A percentile compares a stretch with the other conserved stretches of the same genome.
Evolutionary conservation across 495 filamentous ascomycete species (phyloP).

Genomic region (Penicillium arizonense): DNA sequence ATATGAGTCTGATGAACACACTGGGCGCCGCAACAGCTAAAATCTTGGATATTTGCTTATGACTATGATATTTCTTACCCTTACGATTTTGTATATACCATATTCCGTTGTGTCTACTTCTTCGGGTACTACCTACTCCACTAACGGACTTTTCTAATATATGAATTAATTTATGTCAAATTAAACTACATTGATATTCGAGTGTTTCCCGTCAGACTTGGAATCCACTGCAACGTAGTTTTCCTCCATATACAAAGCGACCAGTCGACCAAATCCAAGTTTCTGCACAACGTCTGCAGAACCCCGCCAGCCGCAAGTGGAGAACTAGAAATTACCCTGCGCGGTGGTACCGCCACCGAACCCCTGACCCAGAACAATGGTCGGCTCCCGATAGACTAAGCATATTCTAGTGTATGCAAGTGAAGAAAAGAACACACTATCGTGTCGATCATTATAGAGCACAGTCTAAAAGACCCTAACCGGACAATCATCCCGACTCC

Average conservation of each 20-base stretch:
- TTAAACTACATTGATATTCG: too few species aligned
- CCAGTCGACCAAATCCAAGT: not conserved
- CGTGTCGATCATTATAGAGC: too few species aligned
- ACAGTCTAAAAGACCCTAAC: too few species aligned
- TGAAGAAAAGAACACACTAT: too few species aligned
- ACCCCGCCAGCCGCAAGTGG: not conserved
- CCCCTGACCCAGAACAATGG: not conserved
- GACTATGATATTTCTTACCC: not conserved
- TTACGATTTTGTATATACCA: not conserved
- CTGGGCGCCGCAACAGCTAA: not conserved
- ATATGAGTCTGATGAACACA: conserved; percentile 9
- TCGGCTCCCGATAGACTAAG: not conserved
- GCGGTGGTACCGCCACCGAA: not conserved
- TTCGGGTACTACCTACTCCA: not conserved
- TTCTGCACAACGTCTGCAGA: not conserved
- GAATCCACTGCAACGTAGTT: too few species aligned
- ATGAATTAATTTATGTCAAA: not conserved
- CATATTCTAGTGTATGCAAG: not conserved
- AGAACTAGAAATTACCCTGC: not conserved
- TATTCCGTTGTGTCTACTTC: not conserved
- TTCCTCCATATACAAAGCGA: not conserved
- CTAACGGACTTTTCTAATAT: not conserved
- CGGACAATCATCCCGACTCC: not conserved
- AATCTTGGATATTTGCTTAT: not conserved
- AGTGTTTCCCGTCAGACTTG: too few species aligned